Percentiles rank a stretch among this genome's conserved stretches.
Conservation (phyloP, 768 basidiomycete species). For the Termitomyces titanicus region DNA sequence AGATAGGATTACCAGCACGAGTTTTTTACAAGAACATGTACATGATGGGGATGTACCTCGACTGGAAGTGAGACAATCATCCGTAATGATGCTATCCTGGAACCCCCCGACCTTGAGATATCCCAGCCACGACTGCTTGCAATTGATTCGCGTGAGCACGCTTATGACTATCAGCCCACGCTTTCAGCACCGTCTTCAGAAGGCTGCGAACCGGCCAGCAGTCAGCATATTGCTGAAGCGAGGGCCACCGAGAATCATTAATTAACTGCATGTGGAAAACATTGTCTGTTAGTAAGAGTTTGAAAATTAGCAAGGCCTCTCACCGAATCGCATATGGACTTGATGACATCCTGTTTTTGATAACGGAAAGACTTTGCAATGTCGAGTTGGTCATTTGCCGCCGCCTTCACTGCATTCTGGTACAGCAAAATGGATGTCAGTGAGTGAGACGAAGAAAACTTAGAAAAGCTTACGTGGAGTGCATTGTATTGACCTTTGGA, state of each 20-base stretch:
- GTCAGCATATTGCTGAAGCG: not conserved
- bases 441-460: not conserved
- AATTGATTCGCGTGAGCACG: not conserved
- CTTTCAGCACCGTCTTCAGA: not conserved
- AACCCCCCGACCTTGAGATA: no score
- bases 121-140: no score
- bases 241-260: not conserved
- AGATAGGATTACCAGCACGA: no score
- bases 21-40: no score
- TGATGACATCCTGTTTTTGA: not conserved
- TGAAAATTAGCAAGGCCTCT: not conserved
- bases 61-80: no score
- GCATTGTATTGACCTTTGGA: not conserved
- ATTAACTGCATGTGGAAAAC: not conserved
- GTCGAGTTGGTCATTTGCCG: not conserved
- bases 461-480: not conserved
- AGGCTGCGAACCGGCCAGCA: not conserved
- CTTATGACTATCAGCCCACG: not conserved
- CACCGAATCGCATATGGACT: not conserved
- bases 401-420: not conserved
- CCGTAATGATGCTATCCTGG: no score
- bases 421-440: not conserved
- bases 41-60: no score
- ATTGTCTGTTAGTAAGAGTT: not conserved
- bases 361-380: not conserved